These are phyloP conservation scores for Pseudopyricularia cyperi DNA, from an alignment of 2,329 filamentous ascomycete species.

Conservation along the genomic window DNA sequence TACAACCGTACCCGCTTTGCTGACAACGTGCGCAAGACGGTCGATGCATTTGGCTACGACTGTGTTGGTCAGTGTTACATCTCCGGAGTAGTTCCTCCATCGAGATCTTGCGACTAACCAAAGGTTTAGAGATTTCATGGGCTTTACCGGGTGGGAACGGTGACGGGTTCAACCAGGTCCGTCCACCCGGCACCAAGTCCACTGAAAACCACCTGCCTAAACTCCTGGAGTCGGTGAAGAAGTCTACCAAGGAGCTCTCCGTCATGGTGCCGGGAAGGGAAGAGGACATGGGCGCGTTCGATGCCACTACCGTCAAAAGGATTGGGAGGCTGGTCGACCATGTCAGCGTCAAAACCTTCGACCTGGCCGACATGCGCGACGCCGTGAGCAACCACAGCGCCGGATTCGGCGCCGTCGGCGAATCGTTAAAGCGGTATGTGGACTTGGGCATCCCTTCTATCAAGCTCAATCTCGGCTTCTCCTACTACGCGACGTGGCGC, in stretches of 20 bases:
- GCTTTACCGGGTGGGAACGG: constrained; percentile 55
- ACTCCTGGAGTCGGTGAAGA: constrained; percentile 44
- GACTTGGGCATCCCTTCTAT: constrained; percentile 32
- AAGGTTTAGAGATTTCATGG: constrained; percentile 44
- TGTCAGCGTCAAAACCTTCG: constrained; percentile 57
- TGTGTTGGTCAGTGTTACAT: constrained; percentile 35
- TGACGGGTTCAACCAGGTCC: constrained; percentile 51
- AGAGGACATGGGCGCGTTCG: constrained; percentile 56
- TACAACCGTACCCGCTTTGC: constrained; percentile 37
- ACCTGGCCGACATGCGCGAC: constrained; percentile 58
- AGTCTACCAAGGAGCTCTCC: constrained; percentile 44
- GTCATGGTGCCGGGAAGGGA: constrained; percentile 54
- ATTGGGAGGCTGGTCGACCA: constrained; percentile 50
- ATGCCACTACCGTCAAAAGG: constrained; percentile 37
- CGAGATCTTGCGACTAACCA: too few relatives aligned
- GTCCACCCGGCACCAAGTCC: constrained; percentile 44
- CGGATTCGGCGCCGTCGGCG: constrained; percentile 38
- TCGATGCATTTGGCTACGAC: constrained; percentile 43
- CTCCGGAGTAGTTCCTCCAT: not conserved
- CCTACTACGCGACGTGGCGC: constrained; percentile 55
- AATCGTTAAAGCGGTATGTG: constrained; percentile 37
- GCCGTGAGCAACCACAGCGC: constrained; percentile 51
- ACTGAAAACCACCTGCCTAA: constrained; percentile 45
- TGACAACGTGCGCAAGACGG: constrained; percentile 39
- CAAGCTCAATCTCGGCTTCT: constrained; percentile 50